Base-by-base conservation (phyloP, 768 basidiomycete genomes). In the Cystobasidium tubakii region DNA sequence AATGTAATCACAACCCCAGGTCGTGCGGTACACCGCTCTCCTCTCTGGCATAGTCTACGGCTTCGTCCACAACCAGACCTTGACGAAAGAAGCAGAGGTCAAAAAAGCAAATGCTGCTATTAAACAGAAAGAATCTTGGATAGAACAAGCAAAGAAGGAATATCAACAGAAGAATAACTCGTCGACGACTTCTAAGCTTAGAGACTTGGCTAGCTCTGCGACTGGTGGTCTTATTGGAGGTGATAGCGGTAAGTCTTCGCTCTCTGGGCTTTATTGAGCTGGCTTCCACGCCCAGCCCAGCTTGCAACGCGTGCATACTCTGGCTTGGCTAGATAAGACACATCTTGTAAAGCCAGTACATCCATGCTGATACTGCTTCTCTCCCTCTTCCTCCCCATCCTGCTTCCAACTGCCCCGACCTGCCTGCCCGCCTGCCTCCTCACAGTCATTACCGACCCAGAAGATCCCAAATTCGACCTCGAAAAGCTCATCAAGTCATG, bases 381-480 rank as follows among this genome's bases (percentile, higher is more conserved):
- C 33, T 27, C 43, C 17, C 23, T 10, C 15, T 33, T 33, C 31
- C 31, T n/a, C n/a, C 31, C 15, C 62, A 66, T 46, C 36, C 27
- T 4, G 9, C 65, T 2, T 42, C 31, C 31, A 7, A 15, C 36
- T n/a, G 6, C 53, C 4, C 53, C 27, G 53, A n/a, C n/a, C 27
- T 29, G 53, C 53, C 53, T 39, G 39, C 39, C 39, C 15, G 39
- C 39, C 39, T 39, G 25, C 13, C 33, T 34, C 13, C 57, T 23
- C 42, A 23, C 82, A 94, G 93, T 95, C 77, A 84, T 96, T 77
- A 89, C 92, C 76, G 88, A 99, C 85, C 91, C 93, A 50, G 95
- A 97, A 78, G 88, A 97, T 82, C 92, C 95, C 66, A 87, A 86
- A 76, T 99, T 97, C 83, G 93, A 97, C 85, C 85, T 97, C 81